Conservation (phyloP, 805 yeast genomes). For the Soucietia sequanensis region DNA sequence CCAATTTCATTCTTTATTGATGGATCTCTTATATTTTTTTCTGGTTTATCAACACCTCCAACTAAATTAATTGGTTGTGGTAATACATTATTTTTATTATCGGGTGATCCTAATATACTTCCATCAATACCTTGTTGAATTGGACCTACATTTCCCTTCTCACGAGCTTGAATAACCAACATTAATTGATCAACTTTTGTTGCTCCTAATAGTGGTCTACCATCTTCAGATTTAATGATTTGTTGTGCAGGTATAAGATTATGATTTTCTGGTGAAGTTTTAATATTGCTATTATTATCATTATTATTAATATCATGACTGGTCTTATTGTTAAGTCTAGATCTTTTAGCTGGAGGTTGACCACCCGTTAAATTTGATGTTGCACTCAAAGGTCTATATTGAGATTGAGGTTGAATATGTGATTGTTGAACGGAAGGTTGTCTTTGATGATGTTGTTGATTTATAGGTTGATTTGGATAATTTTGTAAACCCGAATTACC, state of each 20-base stretch:
- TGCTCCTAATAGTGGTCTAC: constrained; percentile 73
- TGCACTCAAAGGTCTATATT: constrained; percentile 9
- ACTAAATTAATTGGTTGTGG: constrained; percentile 59
- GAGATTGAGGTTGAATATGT: constrained; percentile 12
- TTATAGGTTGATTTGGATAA: constrained; percentile 4
- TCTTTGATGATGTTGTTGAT: constrained; percentile 10
- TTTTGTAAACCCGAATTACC: constrained; percentile 1
- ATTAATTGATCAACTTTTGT: constrained; percentile 89
- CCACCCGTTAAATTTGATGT: constrained; percentile 2
- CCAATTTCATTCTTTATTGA: constrained; percentile 1
- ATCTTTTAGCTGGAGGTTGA: constrained; percentile 1
- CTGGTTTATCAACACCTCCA: constrained; percentile 76
- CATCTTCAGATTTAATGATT: constrained; percentile 52
- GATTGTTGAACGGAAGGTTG: constrained; percentile 7
- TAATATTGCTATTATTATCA: constrained; percentile 3
- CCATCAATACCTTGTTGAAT: constrained; percentile 71
- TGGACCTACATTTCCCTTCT: constrained; percentile 66
- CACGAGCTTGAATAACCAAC: constrained; percentile 87
- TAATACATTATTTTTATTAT: constrained; percentile 35
- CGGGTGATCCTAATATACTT: constrained; percentile 50
- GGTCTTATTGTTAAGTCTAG: too few relatives aligned
- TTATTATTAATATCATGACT: too few relatives aligned
- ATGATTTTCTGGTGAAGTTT: constrained; percentile 7
- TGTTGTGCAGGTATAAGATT: constrained; percentile 47
- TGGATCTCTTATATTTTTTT: constrained; percentile 23